Percentiles rank a stretch among this genome's conserved stretches.
phyloP scores from a whole-genome alignment of 1,284 basidiomycete species.

The Cerrena zonata region DNA sequence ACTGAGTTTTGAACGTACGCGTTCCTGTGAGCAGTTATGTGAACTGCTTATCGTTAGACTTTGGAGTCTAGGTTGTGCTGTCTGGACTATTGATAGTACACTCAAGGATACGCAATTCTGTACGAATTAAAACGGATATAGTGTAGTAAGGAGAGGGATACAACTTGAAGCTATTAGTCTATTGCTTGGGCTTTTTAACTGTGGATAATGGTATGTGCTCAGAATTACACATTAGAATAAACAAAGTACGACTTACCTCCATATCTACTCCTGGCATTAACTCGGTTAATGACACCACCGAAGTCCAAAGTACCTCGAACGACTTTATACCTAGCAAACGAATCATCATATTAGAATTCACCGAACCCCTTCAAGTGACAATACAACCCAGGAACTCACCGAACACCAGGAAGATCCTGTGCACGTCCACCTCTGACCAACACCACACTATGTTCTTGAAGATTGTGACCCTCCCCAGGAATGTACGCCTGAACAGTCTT shows the following conservation, averaged over 20 bases:
- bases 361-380: neutral
- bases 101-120: too few species aligned
- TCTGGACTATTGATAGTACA: too few species aligned
- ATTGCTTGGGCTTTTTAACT: conserved; percentile 86
- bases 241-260: conserved; percentile 58
- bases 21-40: too few species aligned
- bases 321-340: conserved; percentile 78
- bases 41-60: too few species aligned
- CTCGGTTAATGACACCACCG: conserved; percentile 82
- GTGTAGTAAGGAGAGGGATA: neutral
- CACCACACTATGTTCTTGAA: conserved; percentile 97
- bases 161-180: conserved; percentile 17
- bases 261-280: conserved; percentile 84
- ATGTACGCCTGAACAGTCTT: conserved; percentile 91
- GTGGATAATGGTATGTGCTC: conserved; percentile 8
- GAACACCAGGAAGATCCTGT: conserved; percentile 94
- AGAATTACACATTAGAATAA: neutral
- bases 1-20: too few species aligned
- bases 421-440: conserved; percentile 89
- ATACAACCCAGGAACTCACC: conserved; percentile 64
- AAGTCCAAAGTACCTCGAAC: conserved; percentile 92
- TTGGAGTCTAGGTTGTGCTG: too few species aligned
- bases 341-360: neutral
- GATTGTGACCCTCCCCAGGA: conserved; percentile 94
- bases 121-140: too few species aligned